Evolutionary conservation across 2,329 filamentous ascomycete genomes (phyloP).

Genomic region (Cladorrhinum sp.): DNA sequence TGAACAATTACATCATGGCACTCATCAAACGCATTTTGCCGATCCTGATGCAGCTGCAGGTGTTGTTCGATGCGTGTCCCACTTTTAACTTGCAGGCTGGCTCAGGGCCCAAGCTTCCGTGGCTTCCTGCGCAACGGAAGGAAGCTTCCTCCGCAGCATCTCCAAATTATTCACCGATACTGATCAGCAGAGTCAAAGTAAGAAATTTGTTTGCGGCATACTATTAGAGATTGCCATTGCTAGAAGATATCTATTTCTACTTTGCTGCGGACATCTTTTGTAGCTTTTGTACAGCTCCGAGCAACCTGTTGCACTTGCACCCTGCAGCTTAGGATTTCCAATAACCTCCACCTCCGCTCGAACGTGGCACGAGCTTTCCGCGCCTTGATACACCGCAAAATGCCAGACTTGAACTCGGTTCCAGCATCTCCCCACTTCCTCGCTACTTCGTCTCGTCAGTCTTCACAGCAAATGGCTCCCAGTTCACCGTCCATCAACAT

Average conservation of each 20-base stretch:
- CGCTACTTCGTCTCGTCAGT: constrained; percentile 41
- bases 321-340: neutral
- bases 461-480: constrained; percentile 40
- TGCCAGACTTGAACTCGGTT: constrained; percentile 57
- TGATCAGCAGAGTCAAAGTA: too few species aligned
- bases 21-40: neutral
- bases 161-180: too few species aligned
- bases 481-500: constrained; percentile 50
- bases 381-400: constrained; percentile 33
- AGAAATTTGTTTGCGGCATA: too few species aligned
- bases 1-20: constrained; percentile 27
- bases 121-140: too few species aligned
- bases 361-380: constrained; percentile 1
- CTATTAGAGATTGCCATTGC: neutral
- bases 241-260: neutral
- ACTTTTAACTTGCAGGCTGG: neutral
- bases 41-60: neutral
- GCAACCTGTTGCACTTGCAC: too few species aligned
- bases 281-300: too few species aligned
- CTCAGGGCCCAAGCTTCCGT: neutral
- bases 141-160: too few species aligned
- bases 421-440: constrained; percentile 48
- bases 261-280: neutral
- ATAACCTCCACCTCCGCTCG: constrained; percentile 14
- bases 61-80: neutral